Evolutionary conservation across 129 eudicot species (phyloP), one percentile per base, ranked within the genome.

Genomic region (Flaveria robusta): DNA sequence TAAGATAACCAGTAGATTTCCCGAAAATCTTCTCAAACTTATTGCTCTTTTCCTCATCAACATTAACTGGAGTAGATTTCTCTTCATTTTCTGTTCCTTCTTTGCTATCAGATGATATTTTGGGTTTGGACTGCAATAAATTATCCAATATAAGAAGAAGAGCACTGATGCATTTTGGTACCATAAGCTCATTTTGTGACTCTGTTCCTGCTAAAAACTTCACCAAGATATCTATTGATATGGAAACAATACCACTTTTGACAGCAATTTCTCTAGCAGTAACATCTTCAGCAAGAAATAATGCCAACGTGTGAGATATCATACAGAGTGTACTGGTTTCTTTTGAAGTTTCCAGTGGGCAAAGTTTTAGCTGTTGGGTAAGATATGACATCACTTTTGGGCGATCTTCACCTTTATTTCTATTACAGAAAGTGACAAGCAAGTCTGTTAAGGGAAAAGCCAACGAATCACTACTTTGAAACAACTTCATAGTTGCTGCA

Each of bases 331-430:
- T 86, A 83, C 88, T 83, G 9, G 77, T 67, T 78, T 91, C 96
- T 79, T 87, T 91, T 8, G 85, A 77, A 77, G 81, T 70, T 59
- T 93, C 97, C 45, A 86, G 74, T 0, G 88, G 93, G 74, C 87
- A 94, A 87, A 85, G 89, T 71, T 87, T 89, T 26, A 94, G 83
- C 81, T 87, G 96, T 80, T 91, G 87, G 71, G 89, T 86, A 65
- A 94, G 90, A 79, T 84, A 89, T 41, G 93, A 77, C 11, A 85
- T 81, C 51, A 94, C 97, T 86, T 78, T 87, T 16, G 84, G 78
- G 14, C 99, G 96, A 60, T 94, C 99, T 81, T 88, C 99, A 41
- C 97, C 97, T 85, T 94, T 94, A 84, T 91, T 91, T 73, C 96
- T 76, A 72, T 77, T 91, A 83, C 97, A 94, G 47, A 94, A 90